A percentile compares a stretch with the other conserved stretches of the same genome.
phyloP scores from a whole-genome alignment of 2,329 filamentous ascomycete species.

The Phialophora verrucosa region DNA sequence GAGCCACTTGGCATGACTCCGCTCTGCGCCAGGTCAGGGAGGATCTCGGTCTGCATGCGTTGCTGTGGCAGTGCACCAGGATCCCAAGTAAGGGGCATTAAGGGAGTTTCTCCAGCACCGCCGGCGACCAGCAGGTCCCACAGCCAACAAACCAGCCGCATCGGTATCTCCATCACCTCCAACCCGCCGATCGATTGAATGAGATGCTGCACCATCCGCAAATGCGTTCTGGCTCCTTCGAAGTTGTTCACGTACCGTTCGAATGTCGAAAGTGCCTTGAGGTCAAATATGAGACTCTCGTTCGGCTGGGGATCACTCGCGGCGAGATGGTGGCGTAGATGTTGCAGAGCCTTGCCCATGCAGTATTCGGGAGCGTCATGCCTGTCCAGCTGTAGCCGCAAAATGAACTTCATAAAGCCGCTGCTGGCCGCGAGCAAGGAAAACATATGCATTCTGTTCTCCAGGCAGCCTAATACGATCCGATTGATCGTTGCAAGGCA shows the following conservation, averaged over 20 bases:
- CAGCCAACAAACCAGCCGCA: conserved; percentile 24
- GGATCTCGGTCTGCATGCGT: conserved; percentile 20
- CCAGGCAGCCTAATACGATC: conserved; percentile 28
- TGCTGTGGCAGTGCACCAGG: conserved; percentile 16
- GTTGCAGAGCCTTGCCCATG: conserved; percentile 28
- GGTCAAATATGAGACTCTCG: conserved; percentile 31
- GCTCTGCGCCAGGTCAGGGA: conserved; percentile 14
- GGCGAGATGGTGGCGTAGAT: conserved; percentile 27
- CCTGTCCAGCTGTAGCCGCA: conserved; percentile 21
- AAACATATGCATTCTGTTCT: conserved; percentile 33
- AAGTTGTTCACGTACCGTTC: conserved; percentile 31
- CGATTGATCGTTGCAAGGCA: conserved; percentile 25
- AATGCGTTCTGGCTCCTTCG: conserved; percentile 30
- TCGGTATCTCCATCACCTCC: conserved; percentile 11
- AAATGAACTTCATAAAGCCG: conserved; percentile 25
- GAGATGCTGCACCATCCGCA: conserved; percentile 31
- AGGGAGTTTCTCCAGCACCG: conserved; percentile 20
- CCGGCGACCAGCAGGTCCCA: conserved; percentile 27
- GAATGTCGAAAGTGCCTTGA: conserved; percentile 27
- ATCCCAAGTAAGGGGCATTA: conserved; percentile 29
- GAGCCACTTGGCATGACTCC: conserved; percentile 25
- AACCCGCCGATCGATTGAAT: conserved; percentile 23
- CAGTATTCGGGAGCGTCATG: conserved; percentile 32
- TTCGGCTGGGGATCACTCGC: conserved; percentile 9
- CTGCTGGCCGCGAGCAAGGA: conserved; percentile 31